A percentile compares a stretch with the other conserved stretches of the same genome.
Conservation (phyloP, 2,329 filamentous ascomycete genomes). For the Oidium heveae region DNA sequence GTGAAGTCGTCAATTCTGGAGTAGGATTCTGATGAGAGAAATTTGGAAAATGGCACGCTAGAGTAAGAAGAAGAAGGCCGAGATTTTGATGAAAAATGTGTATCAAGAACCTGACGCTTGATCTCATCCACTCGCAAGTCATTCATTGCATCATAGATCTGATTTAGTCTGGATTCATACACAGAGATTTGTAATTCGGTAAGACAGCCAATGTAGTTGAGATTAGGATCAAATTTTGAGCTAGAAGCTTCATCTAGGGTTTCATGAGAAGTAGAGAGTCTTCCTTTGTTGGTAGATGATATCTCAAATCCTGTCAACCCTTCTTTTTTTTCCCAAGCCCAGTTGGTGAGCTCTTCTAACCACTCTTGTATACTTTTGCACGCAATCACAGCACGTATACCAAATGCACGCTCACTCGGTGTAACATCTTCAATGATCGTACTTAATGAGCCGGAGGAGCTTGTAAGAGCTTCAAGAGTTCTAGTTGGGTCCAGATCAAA, state of each 20-base stretch:
- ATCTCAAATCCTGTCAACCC: conserved; percentile 29
- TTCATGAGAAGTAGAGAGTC: conserved; percentile 11
- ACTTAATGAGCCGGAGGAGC: conserved; percentile 25
- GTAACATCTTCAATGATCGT: conserved; percentile 37
- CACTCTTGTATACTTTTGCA: conserved; percentile 49
- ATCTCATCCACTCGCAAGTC: conserved; percentile 60
- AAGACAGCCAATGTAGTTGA: conserved; percentile 32
- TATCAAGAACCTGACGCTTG: conserved; percentile 64
- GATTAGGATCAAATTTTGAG: conserved; percentile 3
- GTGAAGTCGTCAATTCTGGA: conserved; percentile 69
- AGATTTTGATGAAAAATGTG: conserved; percentile 42
- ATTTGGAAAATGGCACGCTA: conserved; percentile 17
- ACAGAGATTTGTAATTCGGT: conserved; percentile 26
- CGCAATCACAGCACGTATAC: conserved; percentile 40
- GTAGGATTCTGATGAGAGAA: conserved; percentile 23
- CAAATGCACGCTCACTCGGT: conserved; percentile 42
- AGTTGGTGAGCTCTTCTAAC: conserved; percentile 41
- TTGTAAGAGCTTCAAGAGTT: conserved; percentile 32
- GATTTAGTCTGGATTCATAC: conserved; percentile 49
- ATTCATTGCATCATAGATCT: conserved; percentile 45
- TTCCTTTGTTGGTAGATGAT: conserved; percentile 19
- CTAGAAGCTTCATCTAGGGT: conserved; percentile 2
- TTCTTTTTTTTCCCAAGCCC: conserved; percentile 27
- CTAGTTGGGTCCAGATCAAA: conserved; percentile 32
- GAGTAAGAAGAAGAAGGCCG: conserved; percentile 24